Conservation (phyloP, 2,329 filamentous ascomycete species). For the Conoideocrella luteorostrata region DNA sequence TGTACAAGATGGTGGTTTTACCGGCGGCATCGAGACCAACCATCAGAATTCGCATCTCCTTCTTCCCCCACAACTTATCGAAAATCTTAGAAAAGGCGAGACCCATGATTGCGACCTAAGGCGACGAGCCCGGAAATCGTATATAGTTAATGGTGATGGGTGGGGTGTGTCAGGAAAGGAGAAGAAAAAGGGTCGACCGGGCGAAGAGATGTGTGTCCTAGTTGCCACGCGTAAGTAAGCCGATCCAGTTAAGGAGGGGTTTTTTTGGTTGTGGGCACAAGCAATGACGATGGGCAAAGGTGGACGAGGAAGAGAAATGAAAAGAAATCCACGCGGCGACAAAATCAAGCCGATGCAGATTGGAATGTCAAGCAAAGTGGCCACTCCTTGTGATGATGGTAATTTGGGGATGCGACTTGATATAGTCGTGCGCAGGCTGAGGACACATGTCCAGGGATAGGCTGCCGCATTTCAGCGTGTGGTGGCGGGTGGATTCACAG, state of each 20-base stretch:
- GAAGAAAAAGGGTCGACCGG: slow-evolving; percentile 11
- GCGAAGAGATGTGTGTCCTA: slow-evolving; percentile 19
- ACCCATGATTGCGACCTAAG: slow-evolving; percentile 76
- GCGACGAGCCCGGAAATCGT: slow-evolving; percentile 22
- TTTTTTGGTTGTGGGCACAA: slow-evolving; percentile 15
- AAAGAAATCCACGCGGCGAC: background rate
- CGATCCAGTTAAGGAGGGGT: slow-evolving; percentile 12
- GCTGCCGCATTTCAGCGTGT: slow-evolving; percentile 13
- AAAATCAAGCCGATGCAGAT: slow-evolving; percentile 2
- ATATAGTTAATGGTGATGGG: slow-evolving; percentile 12
- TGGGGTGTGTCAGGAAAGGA: slow-evolving; percentile 9
- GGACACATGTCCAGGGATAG: slow-evolving; percentile 19
- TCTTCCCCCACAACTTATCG: slow-evolving; percentile 95
- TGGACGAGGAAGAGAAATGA: background rate
- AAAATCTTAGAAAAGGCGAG: slow-evolving; percentile 95
- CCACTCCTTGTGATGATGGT: background rate
- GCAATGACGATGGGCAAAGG: slow-evolving; percentile 4
- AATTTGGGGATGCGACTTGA: slow-evolving; percentile 9
- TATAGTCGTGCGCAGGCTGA: slow-evolving; percentile 14
- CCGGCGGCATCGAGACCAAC: slow-evolving; percentile 98
- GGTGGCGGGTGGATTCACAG: slow-evolving; percentile 10
- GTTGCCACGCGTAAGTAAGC: slow-evolving; percentile 23
- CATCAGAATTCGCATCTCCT: slow-evolving; percentile 99
- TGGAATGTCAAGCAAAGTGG: background rate
- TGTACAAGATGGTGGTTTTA: slow-evolving; percentile 99